Conservation (phyloP, 2,329 filamentous ascomycete genomes). For the Epicoccum sorghinum region DNA sequence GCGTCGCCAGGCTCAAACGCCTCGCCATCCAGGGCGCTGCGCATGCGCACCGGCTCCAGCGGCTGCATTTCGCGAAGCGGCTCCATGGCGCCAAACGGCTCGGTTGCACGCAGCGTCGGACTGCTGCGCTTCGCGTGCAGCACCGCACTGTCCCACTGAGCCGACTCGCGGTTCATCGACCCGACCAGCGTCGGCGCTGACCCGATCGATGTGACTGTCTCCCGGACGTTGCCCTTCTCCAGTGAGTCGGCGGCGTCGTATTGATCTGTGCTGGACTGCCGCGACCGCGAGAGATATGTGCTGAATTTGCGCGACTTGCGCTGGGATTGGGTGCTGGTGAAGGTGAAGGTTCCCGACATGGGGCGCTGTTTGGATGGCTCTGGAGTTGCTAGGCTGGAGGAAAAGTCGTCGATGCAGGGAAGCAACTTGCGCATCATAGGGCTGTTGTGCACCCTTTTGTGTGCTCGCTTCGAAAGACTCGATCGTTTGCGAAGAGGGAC, state of each 20-base stretch:
- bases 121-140: conserved; percentile 16
- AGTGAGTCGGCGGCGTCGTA: conserved; percentile 34
- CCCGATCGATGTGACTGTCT: conserved; percentile 41
- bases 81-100: conserved; percentile 19
- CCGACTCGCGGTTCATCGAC: conserved; percentile 16
- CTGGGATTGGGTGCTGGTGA: conserved; percentile 9
- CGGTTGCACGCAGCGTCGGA: conserved; percentile 20
- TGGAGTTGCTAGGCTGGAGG: conserved; percentile 39
- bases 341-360: conserved; percentile 14
- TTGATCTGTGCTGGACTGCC: conserved; percentile 34
- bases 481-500: conserved; percentile 39
- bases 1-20: conserved; percentile 6
- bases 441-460: conserved; percentile 24
- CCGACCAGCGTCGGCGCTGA: conserved; percentile 41
- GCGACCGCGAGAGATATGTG: conserved; percentile 35
- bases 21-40: conserved; percentile 18
- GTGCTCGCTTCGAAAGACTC: conserved; percentile 34
- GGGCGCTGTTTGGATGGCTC: conserved; percentile 7
- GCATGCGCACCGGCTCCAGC: conserved; percentile 31
- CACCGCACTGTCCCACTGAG: conserved; percentile 6
- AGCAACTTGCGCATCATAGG: conserved; percentile 40
- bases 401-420: conserved; percentile 46
- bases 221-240: conserved; percentile 43
- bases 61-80: conserved; percentile 29
- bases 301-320: conserved; percentile 25